A percentile compares a stretch with the other conserved stretches of the same genome.
Conservation (phyloP, 2,329 filamentous ascomycete species). For the Arthrobotrys pseudoclavata region DNA sequence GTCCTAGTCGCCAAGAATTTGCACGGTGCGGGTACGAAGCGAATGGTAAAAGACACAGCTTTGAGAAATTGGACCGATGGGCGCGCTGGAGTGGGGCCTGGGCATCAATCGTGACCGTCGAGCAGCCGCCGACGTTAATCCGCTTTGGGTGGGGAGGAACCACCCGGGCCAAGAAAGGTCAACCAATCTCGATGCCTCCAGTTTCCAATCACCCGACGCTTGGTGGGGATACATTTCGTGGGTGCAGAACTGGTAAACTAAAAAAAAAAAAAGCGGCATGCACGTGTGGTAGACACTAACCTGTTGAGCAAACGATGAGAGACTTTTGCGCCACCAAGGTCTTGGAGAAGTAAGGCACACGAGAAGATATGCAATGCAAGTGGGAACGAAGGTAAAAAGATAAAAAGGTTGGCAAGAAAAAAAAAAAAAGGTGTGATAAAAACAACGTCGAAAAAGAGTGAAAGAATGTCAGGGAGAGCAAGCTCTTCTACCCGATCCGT, state of each 20-base stretch:
- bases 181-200: slow-evolving; percentile 28
- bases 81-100: slow-evolving; percentile 36
- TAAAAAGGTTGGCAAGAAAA: slow-evolving; percentile 46
- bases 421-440: slow-evolving; percentile 31
- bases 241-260: slow-evolving; percentile 22
- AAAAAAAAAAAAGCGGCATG: neutral
- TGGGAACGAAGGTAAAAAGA: slow-evolving; percentile 31
- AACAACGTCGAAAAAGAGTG: slow-evolving; percentile 58
- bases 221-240: slow-evolving; percentile 40
- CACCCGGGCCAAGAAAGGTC: slow-evolving; percentile 8
- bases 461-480: slow-evolving; percentile 61
- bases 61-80: slow-evolving; percentile 29
- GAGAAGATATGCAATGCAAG: slow-evolving; percentile 8
- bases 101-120: slow-evolving; percentile 43
- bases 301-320: slow-evolving; percentile 43
- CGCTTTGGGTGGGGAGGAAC: slow-evolving; percentile 31
- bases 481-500: slow-evolving; percentile 60
- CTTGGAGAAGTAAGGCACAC: slow-evolving; percentile 25
- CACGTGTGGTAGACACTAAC: slow-evolving; percentile 38
- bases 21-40: slow-evolving; percentile 40
- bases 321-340: slow-evolving; percentile 34
- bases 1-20: slow-evolving; percentile 51
- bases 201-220: slow-evolving; percentile 45
- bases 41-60: slow-evolving; percentile 35
- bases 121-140: slow-evolving; percentile 57